phyloP scores from a whole-genome alignment of 169 alveolate species.

The Cryptosporidium canis region DNA sequence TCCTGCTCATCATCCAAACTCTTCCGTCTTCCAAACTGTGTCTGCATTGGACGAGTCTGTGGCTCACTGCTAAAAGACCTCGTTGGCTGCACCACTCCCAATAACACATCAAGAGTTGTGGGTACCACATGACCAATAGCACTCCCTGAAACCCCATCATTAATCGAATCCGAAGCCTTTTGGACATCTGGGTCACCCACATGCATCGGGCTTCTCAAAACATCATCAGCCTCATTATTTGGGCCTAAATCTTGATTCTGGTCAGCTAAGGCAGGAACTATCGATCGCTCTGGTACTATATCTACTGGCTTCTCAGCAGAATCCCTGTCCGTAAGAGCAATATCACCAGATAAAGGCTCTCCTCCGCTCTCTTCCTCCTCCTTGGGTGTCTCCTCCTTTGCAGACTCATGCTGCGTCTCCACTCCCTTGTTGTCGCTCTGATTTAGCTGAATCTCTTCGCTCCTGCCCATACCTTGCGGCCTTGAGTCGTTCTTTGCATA shows the following conservation, averaged over 20 bases:
- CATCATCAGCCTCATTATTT: constrained; percentile 3
- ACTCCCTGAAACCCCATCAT: constrained; percentile 14
- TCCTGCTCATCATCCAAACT: neutral
- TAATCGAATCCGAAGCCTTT: constrained; percentile 55
- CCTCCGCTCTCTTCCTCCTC: constrained; percentile 17
- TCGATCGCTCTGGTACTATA: constrained; percentile 10
- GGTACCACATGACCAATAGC: constrained; percentile 40
- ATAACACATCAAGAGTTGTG: constrained; percentile 29
- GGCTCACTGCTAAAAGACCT: constrained; percentile 24
- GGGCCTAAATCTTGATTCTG: neutral
- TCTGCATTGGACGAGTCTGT: constrained; percentile 10
- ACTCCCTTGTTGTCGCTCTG: neutral
- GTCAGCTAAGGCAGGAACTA: constrained; percentile 11
- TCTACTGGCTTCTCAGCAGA: neutral
- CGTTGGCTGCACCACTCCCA: constrained; percentile 61
- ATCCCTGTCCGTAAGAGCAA: constrained; percentile 11
- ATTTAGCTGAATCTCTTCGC: neutral
- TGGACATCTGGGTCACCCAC: neutral
- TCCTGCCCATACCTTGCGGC: neutral
- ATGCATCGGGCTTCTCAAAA: neutral
- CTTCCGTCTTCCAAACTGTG: constrained; percentile 61
- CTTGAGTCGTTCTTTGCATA: neutral
- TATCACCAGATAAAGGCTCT: constrained; percentile 11
- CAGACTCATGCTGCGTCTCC: neutral
- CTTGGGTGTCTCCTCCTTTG: neutral